phyloP scores from a whole-genome alignment of 129 eudicot genomes.

The Solidago caesia region DNA sequence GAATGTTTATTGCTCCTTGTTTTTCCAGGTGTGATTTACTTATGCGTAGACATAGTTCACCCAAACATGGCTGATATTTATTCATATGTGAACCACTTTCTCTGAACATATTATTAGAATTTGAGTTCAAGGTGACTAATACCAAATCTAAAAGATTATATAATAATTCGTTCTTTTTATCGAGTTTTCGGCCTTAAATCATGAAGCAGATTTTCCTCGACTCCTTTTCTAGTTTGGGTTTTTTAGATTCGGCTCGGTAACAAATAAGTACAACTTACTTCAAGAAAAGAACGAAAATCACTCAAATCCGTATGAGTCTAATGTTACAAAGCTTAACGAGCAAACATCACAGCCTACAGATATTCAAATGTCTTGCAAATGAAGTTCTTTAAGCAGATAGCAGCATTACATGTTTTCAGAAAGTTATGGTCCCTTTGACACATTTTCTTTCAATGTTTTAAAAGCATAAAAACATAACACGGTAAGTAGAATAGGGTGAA shows the following conservation, averaged over 20 bases:
- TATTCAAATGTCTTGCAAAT: conserved; percentile 28
- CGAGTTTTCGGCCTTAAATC: no score
- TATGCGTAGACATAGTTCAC: no score
- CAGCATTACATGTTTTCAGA: conserved; percentile 21
- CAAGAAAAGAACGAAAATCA: neutral
- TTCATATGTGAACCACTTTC: no score
- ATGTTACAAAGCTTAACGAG: neutral
- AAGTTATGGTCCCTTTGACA: conserved; percentile 23
- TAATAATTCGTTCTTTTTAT: no score
- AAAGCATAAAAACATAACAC: conserved; percentile 13
- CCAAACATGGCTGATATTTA: no score
- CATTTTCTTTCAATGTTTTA: neutral
- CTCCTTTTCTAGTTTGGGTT: no score
- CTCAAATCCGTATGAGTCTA: neutral
- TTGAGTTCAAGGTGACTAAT: no score
- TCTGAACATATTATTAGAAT: no score
- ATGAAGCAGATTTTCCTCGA: no score
- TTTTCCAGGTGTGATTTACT: no score
- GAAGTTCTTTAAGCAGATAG: conserved; percentile 18
- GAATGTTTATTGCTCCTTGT: no score
- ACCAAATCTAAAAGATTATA: no score
- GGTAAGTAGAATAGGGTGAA: neutral
- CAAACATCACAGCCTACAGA: conserved; percentile 17
- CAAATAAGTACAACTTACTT: neutral
- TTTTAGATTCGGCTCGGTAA: neutral